phyloP scores from a whole-genome alignment of 2,329 filamentous ascomycete species.

The Fusarium illudens region DNA sequence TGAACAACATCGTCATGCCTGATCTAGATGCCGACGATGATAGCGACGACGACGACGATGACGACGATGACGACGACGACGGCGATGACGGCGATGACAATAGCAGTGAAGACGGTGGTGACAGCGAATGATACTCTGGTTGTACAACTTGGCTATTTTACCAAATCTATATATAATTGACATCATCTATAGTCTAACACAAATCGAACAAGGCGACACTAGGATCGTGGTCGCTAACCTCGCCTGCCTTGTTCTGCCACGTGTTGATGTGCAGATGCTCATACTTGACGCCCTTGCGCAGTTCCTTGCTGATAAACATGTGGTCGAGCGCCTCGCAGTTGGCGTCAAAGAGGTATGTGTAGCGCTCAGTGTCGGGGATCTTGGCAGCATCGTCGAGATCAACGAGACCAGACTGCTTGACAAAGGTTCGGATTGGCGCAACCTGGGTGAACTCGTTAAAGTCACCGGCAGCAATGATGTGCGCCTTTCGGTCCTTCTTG shows the following conservation, averaged over 20 bases:
- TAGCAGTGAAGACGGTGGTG: slow-evolving; percentile 13
- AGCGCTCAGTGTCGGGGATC: slow-evolving; percentile 65
- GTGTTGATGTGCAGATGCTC: slow-evolving; percentile 78
- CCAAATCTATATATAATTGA: background rate
- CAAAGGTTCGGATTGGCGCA: slow-evolving; percentile 64
- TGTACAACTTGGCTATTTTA: background rate
- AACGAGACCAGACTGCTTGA: slow-evolving; percentile 60
- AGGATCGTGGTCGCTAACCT: slow-evolving; percentile 75
- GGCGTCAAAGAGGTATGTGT: slow-evolving; percentile 75
- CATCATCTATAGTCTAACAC: slow-evolving; percentile 50
- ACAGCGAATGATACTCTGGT: background rate
- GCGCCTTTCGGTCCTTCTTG: slow-evolving; percentile 61
- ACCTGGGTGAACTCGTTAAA: slow-evolving; percentile 78
- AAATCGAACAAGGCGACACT: slow-evolving; percentile 70
- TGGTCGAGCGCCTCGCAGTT: slow-evolving; percentile 77
- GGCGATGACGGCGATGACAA: slow-evolving; percentile 17
- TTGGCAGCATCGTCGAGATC: slow-evolving; percentile 69
- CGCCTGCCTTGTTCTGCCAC: slow-evolving; percentile 65
- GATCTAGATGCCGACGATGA: slow-evolving; percentile 62
- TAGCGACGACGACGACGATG: slow-evolving; percentile 49
- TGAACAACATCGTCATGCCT: slow-evolving; percentile 79
- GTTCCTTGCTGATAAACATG: slow-evolving; percentile 68
- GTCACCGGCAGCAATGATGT: slow-evolving; percentile 70
- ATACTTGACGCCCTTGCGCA: slow-evolving; percentile 57
- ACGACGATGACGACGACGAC: slow-evolving; percentile 33